phyloP scores from a whole-genome alignment of 768 basidiomycete species.

The Holtermanniella nyarrowii region DNA sequence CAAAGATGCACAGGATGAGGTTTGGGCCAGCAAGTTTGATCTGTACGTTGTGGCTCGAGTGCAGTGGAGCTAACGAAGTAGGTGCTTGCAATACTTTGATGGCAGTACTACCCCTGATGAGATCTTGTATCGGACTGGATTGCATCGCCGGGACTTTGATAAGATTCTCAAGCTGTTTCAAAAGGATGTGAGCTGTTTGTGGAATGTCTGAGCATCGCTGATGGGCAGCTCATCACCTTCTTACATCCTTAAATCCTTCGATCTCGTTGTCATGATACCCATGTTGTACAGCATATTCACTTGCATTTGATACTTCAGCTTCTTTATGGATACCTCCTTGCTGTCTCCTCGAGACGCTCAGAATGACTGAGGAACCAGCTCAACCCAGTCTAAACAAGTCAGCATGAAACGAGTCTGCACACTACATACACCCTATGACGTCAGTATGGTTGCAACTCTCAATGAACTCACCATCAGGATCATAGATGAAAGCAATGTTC shows the following conservation, averaged over 20 bases:
- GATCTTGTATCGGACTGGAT: slow-evolving; percentile 78
- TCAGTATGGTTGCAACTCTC: neutral
- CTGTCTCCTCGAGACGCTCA: neutral
- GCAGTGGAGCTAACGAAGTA: slow-evolving; percentile 30
- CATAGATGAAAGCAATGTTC: slow-evolving; percentile 23
- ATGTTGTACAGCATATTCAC: no score
- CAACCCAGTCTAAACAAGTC: neutral
- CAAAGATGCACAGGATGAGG: slow-evolving; percentile 66
- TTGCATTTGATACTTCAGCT: neutral
- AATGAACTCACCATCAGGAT: neutral
- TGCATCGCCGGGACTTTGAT: slow-evolving; percentile 70
- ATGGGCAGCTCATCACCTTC: slow-evolving; percentile 27
- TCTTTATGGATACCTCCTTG: neutral
- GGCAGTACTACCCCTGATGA: slow-evolving; percentile 86
- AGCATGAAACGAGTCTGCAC: neutral
- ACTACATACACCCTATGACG: neutral
- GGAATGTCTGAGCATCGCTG: neutral
- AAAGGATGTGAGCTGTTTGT: slow-evolving; percentile 57
- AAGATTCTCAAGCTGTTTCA: slow-evolving; percentile 76
- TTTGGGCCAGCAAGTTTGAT: slow-evolving; percentile 63
- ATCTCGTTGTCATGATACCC: no score
- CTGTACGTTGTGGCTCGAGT: slow-evolving; percentile 45
- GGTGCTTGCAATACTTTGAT: slow-evolving; percentile 87
- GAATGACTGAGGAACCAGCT: neutral
- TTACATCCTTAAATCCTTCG: slow-evolving; percentile 32